Percentiles rank a stretch among this genome's conserved stretches.
Evolutionary conservation across 371 early-diverging fungal genomes (phyloP).

Genomic region (Nematocida ironsii): DNA sequence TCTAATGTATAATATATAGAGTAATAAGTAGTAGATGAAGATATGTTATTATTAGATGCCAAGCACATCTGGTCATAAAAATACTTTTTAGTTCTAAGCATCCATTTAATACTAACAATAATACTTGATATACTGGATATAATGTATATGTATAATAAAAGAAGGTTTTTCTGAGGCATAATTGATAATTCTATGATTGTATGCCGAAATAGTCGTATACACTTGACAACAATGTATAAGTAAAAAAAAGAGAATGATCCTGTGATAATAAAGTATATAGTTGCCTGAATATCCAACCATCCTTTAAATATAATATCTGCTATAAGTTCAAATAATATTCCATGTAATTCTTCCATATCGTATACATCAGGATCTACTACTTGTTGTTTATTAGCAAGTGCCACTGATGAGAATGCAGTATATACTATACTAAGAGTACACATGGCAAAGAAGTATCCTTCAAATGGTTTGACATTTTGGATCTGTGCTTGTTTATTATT

Average conservation of each 20-base stretch:
- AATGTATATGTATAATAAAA: constrained; percentile 1
- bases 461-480: not conserved
- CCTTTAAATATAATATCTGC: not conserved
- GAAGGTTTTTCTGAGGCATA: not conserved
- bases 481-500: too few species aligned
- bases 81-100: not conserved
- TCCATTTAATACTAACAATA: not conserved
- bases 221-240: not conserved
- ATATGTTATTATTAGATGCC: not conserved
- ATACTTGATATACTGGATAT: not conserved
- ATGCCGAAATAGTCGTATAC: not conserved
- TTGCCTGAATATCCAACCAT: not conserved
- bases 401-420: not conserved
- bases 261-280: constrained; percentile 11
- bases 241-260: constrained; percentile 32
- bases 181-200: not conserved
- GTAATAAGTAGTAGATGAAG: not conserved
- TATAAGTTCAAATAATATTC: not conserved
- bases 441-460: not conserved
- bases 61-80: not conserved
- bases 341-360: not conserved
- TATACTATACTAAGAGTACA: constrained; percentile 7
- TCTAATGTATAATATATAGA: constrained; percentile 14
- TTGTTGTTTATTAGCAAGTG: not conserved
- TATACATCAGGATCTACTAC: not conserved